Evolutionary conservation across 768 basidiomycete genomes (phyloP), one percentile per base, ranked within the genome.

Genomic region (Naematelia aurantialba): DNA sequence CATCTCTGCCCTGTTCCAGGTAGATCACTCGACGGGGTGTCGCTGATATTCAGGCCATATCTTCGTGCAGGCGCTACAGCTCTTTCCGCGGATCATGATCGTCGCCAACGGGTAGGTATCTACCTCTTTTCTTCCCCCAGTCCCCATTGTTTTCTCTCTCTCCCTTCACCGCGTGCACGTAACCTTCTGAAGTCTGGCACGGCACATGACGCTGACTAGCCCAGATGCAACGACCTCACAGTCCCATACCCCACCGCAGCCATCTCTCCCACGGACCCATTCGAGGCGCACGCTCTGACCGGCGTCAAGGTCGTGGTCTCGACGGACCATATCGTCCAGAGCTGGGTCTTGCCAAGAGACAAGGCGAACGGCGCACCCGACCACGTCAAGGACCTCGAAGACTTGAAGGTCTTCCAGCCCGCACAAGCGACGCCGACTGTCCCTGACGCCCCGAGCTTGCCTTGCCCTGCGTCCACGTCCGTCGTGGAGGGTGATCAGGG

Each of bases 81-180:
- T 52, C 5, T 76, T 76, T 44, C 66, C 68, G 10, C 60, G 60
- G 34, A 68, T 74, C 26, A 34, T 63, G 63, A 67, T 76, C 17
- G 60, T 72, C 17, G 73, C 70, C 11, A 76, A 76, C 52, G 75
- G 70, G 75, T 73, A 29, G 56, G 72, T 62, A n/a, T 47, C 11
- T 31, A 42, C 19, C 22, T 27, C n/a, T 22, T 11, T 48, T 3
- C 55, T 29, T 30, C 5, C 22, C 21, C 19, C 48, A 39, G 21
- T 21, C 25, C 45, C 44, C 42, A 48, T 60, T 30, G 11, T 26
- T 26, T 47, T 19, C 25, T 5, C 19, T 47, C n/a, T 21, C 46
- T 47, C 46, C 12, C 42, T 19, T 12, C 42, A 12, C 42, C 12
- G 42, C 42, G 42, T 44, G 12, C 19, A 44, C n/a, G n/a, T n/a